Base-by-base conservation (phyloP, 371 early-diverging fungal genomes). In the Saksenaea vasiformis region DNA sequence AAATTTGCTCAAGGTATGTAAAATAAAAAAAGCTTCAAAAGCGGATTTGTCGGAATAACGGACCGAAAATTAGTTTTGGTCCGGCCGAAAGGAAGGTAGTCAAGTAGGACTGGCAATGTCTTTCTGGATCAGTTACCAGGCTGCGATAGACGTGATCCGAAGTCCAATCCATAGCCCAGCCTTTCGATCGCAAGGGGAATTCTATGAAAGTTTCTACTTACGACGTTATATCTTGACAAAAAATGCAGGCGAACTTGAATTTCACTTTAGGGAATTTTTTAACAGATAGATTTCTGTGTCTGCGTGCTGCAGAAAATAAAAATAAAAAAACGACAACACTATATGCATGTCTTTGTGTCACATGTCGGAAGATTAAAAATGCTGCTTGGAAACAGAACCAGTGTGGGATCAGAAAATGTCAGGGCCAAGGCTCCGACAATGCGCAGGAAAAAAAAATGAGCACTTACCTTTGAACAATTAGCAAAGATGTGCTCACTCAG, bases 21-120 rank as follows among this genome's bases (percentile, higher is more conserved):
- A 22, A 39, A 44, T 17, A 2, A 31, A 31, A 7, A 2, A 43
- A 36, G n/a, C n/a, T n/a, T n/a, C n/a, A n/a, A n/a, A n/a, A n/a
- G n/a, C n/a, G n/a, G n/a, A n/a, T n/a, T n/a, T 54, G 24, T 53
- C 26, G 1, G 19, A 26, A 24, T 36, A 17, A 31, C 34, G 31
- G 10, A 39, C 37, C n/a, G n/a, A 17, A 36, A 31, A 2, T 2
- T 47, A 47, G 51, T 47, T 47, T 22, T 83, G 84, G 84, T 83
- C 77, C 60, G 84, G 79, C 38, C 71, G 72, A 56, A 55, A 77
- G 58, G 77, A 80, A 56, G 65, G 74, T 37, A 66, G 74, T 36
- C 60, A 73, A 26, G 72, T 75, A 54, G 80, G 84, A 61, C 62
- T 80, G 17, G 83, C 83, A 8, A 77, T 78, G 76, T 83, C 80